Percentiles rank a stretch among this genome's conserved stretches.
Conservation (phyloP, 306 rosid species). For the Corylus heterophylla region DNA sequence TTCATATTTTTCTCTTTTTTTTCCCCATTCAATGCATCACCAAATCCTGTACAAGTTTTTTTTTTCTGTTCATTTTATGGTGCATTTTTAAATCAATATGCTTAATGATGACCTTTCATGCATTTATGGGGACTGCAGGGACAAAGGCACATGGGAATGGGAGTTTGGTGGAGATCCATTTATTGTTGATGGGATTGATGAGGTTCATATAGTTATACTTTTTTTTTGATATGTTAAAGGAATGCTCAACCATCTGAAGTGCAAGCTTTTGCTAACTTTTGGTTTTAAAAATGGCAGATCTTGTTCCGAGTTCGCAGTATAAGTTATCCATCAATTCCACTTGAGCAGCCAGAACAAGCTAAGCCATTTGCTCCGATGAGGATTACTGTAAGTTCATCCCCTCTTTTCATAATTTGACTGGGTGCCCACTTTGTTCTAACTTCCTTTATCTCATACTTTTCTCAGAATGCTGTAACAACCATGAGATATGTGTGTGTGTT, state of each 20-base stretch:
- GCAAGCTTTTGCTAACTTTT: constrained; percentile 21
- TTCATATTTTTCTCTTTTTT: constrained; percentile 8
- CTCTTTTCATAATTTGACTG: neutral
- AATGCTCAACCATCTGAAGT: constrained; percentile 14
- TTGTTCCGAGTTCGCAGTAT: constrained; percentile 57
- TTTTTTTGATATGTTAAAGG: neutral
- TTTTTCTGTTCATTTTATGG: neutral
- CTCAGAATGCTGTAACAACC: neutral
- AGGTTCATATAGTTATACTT: constrained; percentile 45
- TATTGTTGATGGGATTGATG: constrained; percentile 46
- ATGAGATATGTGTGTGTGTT: neutral
- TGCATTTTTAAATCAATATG: constrained; percentile 4
- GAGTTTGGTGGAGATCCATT: constrained; percentile 31
- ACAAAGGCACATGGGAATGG: constrained; percentile 63
- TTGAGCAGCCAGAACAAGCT: constrained; percentile 63
- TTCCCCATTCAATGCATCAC: neutral
- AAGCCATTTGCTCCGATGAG: constrained; percentile 81
- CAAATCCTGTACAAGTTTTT: constrained; percentile 6
- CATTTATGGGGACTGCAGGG: constrained; percentile 40
- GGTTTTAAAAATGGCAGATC: constrained; percentile 43
- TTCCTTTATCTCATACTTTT: neutral
- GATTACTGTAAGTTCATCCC: constrained; percentile 55
- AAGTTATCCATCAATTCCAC: constrained; percentile 66
- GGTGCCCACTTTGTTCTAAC: neutral
- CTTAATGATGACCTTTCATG: constrained; percentile 13